phyloP scores from a whole-genome alignment of 768 basidiomycete genomes.

The Mycena epipterygia region DNA sequence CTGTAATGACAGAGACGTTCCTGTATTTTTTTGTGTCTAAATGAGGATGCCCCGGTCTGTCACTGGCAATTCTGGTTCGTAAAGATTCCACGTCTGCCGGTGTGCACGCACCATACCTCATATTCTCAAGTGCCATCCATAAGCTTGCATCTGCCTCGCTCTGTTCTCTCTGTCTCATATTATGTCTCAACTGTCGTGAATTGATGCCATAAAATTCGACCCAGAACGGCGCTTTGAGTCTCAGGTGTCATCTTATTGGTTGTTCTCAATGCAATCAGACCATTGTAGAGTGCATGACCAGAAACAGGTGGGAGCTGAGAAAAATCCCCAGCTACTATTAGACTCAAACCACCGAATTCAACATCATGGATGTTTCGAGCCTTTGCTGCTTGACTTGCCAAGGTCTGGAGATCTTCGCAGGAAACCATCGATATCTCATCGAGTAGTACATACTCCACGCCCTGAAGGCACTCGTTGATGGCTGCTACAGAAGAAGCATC shows the following conservation, averaged over 20 bases:
- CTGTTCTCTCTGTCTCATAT: constrained; percentile 45
- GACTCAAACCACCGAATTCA: constrained; percentile 46
- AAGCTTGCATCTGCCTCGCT: constrained; percentile 29
- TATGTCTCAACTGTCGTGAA: constrained; percentile 42
- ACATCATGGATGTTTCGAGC: constrained; percentile 20
- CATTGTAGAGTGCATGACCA: constrained; percentile 37
- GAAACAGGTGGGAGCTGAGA: constrained; percentile 44
- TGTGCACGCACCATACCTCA: constrained; percentile 56
- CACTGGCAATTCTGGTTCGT: neutral
- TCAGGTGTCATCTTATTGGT: neutral
- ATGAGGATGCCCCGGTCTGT: neutral
- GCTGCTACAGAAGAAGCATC: neutral
- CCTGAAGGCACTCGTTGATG: neutral
- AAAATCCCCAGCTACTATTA: constrained; percentile 52
- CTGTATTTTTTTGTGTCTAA: no score
- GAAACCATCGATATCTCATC: constrained; percentile 52
- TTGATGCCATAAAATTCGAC: constrained; percentile 46
- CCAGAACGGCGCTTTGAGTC: constrained; percentile 40
- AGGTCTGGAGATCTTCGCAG: constrained; percentile 39
- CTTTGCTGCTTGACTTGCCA: constrained; percentile 37
- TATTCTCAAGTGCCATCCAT: constrained; percentile 46
- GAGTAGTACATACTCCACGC: constrained; percentile 20
- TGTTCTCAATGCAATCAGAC: constrained; percentile 37
- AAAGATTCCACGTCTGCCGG: constrained; percentile 44
- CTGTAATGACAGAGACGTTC: neutral